Base-by-base conservation (phyloP, 148 eudicot species). In the Chenopodium suecicum region DNA sequence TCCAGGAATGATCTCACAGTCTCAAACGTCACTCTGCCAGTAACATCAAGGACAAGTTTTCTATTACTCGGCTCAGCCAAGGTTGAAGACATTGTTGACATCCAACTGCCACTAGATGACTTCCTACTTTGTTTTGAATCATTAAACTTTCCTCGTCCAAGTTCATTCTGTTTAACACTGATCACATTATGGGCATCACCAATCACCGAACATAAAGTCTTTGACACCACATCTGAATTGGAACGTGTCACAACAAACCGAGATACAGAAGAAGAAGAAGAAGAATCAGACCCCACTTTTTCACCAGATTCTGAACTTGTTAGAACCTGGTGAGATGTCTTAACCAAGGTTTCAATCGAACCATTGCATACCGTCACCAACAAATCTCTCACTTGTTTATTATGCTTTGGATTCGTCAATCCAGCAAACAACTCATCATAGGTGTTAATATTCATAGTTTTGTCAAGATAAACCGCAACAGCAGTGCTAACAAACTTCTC, bases 391-490 rank as follows among this genome's bases (percentile, higher is more conserved):
- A 89, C 87, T 82, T 86, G 84, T 17, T 80, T 86, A 81, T 97
- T 94, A 41, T 97, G 97, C 78, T 89, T 94, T 0, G 98, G 96
- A 80, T 94, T 97, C 1, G 98, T 92, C 82, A 94, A 74, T 19
- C 97, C 98, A 23, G 93, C 88, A 73, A 94, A 97, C 12, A 97
- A 10, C 76, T 94, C 95, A 68, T 92, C 90, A 34, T 89, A 97
- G 12, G 95, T 86, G 80, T 97, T 97, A 25, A 97, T 86, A 76
- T 86, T 74, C 90, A 89, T 86, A 0, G 98, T 97, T 75, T 91
- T 97, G 56, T 94, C 98, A 13, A 97, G 94, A 80, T 91, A 94
- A 66, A 91, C 96, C 34, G 92, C 82, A 63, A 97, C 87, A 0
- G 92, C 91, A 7, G 93, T 91, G 84, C 93, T 89, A 75, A 97